Conservation (phyloP, 2,329 filamentous ascomycete species). For the Erysiphe pulchra region DNA sequence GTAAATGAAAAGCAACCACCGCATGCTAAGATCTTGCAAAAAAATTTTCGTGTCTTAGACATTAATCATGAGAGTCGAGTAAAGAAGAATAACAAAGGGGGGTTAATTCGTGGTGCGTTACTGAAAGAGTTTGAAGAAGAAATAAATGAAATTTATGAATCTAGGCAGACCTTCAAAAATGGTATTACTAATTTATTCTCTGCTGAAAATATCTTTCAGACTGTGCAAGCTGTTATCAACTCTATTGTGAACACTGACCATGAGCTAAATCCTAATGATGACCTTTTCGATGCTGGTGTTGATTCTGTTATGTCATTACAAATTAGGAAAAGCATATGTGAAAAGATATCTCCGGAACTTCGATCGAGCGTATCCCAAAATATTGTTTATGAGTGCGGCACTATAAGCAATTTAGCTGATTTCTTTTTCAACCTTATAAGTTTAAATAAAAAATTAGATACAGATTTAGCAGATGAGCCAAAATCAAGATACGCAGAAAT, state of each 20-base stretch:
- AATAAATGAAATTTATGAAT: constrained; percentile 22
- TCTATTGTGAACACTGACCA: constrained; percentile 10
- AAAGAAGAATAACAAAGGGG: constrained; percentile 31
- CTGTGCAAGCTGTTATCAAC: constrained; percentile 14
- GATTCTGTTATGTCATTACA: constrained; percentile 20
- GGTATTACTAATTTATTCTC: not conserved
- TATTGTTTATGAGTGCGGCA: constrained; percentile 32
- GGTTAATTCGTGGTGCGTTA: constrained; percentile 24
- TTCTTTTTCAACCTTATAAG: not conserved
- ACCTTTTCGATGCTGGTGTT: constrained; percentile 28
- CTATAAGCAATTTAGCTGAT: constrained; percentile 3
- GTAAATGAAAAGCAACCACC: constrained; percentile 23
- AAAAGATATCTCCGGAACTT: constrained; percentile 1
- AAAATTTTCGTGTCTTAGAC: constrained; percentile 17
- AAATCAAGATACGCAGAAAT: not conserved
- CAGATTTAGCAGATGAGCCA: not conserved
- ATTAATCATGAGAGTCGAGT: constrained; percentile 13
- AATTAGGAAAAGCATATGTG: constrained; percentile 5
- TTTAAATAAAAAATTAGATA: constrained; percentile 7
- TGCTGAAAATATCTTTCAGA: not conserved
- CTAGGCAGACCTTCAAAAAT: not conserved
- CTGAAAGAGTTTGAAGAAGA: constrained; percentile 21
- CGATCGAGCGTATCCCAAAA: constrained; percentile 22
- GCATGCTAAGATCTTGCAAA: constrained; percentile 22
- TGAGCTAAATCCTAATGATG: constrained; percentile 13